Conservation (phyloP, 495 filamentous ascomycete species). For the Aspergillus campestris region DNA sequence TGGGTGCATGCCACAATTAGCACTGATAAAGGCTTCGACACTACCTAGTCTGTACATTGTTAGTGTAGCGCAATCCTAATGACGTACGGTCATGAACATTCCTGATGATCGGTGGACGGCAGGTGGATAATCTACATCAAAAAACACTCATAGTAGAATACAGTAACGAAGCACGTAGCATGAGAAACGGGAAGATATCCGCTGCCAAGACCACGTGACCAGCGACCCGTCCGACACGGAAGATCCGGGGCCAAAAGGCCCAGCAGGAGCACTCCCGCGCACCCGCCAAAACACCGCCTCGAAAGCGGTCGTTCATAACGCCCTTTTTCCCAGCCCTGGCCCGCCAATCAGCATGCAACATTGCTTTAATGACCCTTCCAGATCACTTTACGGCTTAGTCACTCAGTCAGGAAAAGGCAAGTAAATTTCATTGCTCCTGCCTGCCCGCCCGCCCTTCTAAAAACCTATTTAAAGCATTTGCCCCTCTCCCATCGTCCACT, state of each 20-base stretch:
- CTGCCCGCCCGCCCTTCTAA: slow-evolving; percentile 16
- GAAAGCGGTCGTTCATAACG: slow-evolving; percentile 39
- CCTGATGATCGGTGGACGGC: too few species aligned
- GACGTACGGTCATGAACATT: too few species aligned
- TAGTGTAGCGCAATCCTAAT: too few species aligned
- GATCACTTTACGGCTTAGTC: slow-evolving; percentile 19
- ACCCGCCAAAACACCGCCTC: slow-evolving; percentile 20
- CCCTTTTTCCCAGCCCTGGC: slow-evolving; percentile 27
- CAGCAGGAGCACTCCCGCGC: too few species aligned
- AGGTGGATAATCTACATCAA: not conserved
- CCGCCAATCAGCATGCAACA: slow-evolving; percentile 35
- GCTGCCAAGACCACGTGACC: slow-evolving; percentile 14
- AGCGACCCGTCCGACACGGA: slow-evolving; percentile 15
- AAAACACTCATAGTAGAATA: too few species aligned
- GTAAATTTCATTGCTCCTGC: slow-evolving; percentile 5
- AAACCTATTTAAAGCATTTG: slow-evolving; percentile 28
- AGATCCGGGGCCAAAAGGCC: too few species aligned
- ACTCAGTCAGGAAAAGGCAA: slow-evolving; percentile 13
- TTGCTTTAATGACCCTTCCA: slow-evolving; percentile 16
- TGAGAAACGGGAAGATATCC: too few species aligned
- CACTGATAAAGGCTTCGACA: too few species aligned
- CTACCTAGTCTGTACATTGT: too few species aligned
- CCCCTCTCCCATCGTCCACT: slow-evolving; percentile 14
- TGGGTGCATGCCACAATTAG: too few species aligned
- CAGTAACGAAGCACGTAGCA: too few species aligned